Conservation (phyloP, 768 basidiomycete genomes). For the Clitopilus passeckerianus region DNA sequence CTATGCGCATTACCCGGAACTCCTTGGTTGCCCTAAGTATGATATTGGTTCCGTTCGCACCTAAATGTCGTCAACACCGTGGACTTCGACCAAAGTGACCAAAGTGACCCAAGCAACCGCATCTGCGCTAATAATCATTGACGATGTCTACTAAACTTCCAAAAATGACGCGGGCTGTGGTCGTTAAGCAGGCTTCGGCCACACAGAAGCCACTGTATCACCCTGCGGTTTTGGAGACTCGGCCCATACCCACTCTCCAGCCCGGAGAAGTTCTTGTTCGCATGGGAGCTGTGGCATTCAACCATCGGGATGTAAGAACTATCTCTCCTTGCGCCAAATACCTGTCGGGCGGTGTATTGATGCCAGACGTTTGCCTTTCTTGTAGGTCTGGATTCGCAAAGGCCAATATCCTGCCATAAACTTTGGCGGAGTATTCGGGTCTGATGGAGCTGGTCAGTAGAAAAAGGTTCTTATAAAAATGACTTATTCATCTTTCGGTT, state of each 20-base stretch:
- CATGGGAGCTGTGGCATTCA: conserved; percentile 68
- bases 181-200: conserved; percentile 37
- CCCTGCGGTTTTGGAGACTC: conserved; percentile 49
- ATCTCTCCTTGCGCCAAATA: too few relatives aligned
- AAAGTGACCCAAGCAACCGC: too few relatives aligned
- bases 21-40: background rate
- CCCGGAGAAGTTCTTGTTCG: conserved; percentile 60
- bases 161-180: conserved; percentile 40
- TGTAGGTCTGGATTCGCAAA: conserved; percentile 69
- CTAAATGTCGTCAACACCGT: background rate
- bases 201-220: conserved; percentile 42
- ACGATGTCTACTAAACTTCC: conserved; percentile 25
- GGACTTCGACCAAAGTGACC: background rate
- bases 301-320: conserved; percentile 64
- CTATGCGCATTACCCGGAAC: conserved; percentile 2
- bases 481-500: background rate
- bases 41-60: background rate
- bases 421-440: conserved; percentile 57
- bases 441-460: conserved; percentile 66
- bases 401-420: conserved; percentile 63
- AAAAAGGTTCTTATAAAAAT: background rate
- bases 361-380: too few relatives aligned
- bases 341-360: too few relatives aligned
- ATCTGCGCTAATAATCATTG: background rate
- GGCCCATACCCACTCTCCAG: conserved; percentile 44